Evolutionary conservation across 768 basidiomycete genomes (phyloP).

Genomic region (Termitomyces sp.): DNA sequence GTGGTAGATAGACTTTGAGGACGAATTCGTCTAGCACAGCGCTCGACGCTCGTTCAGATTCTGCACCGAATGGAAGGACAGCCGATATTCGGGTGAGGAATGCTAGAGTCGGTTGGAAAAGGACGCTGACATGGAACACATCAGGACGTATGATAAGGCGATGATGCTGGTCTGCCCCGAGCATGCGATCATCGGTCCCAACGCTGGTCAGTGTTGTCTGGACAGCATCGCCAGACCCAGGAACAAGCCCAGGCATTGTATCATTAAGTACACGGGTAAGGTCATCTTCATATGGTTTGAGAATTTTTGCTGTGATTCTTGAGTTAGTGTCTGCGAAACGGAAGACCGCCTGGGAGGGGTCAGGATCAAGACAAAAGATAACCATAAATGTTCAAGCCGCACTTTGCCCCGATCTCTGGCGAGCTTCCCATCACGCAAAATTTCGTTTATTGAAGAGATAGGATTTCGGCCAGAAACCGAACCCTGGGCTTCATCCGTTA

Average conservation of each 20-base stretch:
- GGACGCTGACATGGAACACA: slow-evolving; percentile 87
- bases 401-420: slow-evolving; percentile 79
- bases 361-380: background rate
- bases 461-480: slow-evolving; percentile 77
- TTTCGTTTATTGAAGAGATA: slow-evolving; percentile 90
- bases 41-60: slow-evolving; percentile 59
- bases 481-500: slow-evolving; percentile 87
- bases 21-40: slow-evolving; percentile 90
- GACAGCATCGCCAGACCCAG: slow-evolving; percentile 57
- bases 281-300: slow-evolving; percentile 79
- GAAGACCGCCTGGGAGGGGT: slow-evolving; percentile 63
- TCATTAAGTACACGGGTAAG: slow-evolving; percentile 78
- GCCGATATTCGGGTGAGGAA: slow-evolving; percentile 74
- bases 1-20: slow-evolving; percentile 85
- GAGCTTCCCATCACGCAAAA: slow-evolving; percentile 78
- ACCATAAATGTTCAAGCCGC: background rate
- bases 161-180: slow-evolving; percentile 75
- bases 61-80: slow-evolving; percentile 66
- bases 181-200: slow-evolving; percentile 67
- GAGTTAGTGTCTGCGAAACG: slow-evolving; percentile 87
- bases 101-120: slow-evolving; percentile 90
- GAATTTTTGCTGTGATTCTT: slow-evolving; percentile 59
- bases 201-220: slow-evolving; percentile 56
- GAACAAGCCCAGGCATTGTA: slow-evolving; percentile 91
- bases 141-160: slow-evolving; percentile 82